Percentiles rank a stretch among this genome's conserved stretches.
These are phyloP conservation scores for Lipomyces chichibuensis DNA, from an alignment of 805 yeast species.

Conservation along the genomic window DNA sequence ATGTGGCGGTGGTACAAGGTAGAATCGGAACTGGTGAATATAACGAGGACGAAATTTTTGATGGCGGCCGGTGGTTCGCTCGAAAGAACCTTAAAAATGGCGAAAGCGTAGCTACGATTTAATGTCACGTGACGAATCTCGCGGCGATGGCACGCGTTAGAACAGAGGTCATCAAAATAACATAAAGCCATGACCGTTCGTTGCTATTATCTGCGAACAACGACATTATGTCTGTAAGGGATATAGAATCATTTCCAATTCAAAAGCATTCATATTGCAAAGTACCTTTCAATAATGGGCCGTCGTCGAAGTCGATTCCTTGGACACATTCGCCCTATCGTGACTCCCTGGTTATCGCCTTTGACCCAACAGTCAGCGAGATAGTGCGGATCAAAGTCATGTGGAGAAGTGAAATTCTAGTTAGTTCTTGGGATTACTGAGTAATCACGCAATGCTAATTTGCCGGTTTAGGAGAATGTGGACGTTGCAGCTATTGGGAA, in stretches of 20 bases:
- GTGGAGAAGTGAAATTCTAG: conserved; percentile 23
- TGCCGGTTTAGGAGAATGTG: conserved; percentile 15
- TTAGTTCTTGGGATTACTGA: conserved; percentile 3
- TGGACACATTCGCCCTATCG: conserved; percentile 33
- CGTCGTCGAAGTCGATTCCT: conserved; percentile 12
- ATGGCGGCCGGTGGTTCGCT: neutral
- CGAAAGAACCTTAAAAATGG: conserved; percentile 3
- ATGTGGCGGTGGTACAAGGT: neutral
- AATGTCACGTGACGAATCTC: neutral
- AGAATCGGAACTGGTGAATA: neutral
- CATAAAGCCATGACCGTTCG: neutral
- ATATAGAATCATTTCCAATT: conserved; percentile 16
- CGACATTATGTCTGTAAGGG: conserved; percentile 4
- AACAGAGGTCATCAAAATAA: neutral
- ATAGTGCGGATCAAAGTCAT: conserved; percentile 10
- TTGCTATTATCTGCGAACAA: neutral
- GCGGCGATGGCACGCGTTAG: neutral
- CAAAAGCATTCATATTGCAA: conserved; percentile 24
- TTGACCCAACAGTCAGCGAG: conserved; percentile 1
- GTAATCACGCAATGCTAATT: neutral
- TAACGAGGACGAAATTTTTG: neutral
- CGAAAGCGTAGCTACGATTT: neutral
- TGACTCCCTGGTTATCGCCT: conserved; percentile 23
- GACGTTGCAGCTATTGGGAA: conserved; percentile 9
- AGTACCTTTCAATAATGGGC: conserved; percentile 12